Evolutionary conservation across 495 filamentous ascomycete genomes (phyloP), one percentile per base, ranked within the genome.

Genomic region (Trichoderma gamsii): DNA sequence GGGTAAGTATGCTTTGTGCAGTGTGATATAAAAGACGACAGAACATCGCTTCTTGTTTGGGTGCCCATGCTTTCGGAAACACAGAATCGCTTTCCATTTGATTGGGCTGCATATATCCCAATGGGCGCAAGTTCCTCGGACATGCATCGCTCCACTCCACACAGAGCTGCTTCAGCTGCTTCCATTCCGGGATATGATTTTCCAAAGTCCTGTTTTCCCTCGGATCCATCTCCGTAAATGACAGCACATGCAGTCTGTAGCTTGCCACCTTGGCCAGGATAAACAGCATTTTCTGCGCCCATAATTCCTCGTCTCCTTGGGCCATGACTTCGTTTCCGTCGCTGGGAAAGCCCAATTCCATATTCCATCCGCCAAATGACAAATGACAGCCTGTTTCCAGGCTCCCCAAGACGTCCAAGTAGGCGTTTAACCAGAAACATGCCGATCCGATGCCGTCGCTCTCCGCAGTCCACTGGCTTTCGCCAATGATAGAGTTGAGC

Each of bases 361-460:
- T 77, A 3, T 90, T 90, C 95, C 95, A 98, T 7, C 90, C 86
- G 75, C 97, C 92, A 3, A 94, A 93, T 56, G 97, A 86, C 93
- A 61, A 18, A 15, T 25, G 7, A 13, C 93, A 98, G 1, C 92
- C 87, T 3, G 93, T 84, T 69, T 89, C 87, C 25, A 98, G 78
- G 76, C 93, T 97, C 70, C 86, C 91, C 27, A 97, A 82, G 15
- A 98, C 79, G 74, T 99, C 95, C 87, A 96, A 90, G 18, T 89
- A 87, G 16, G 96, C 87, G 72, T 96, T 97, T 21, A 97, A 78
- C 93, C 94, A 97, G 78, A 98, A 98, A 76, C 93, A 97, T 13
- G 94, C 92, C 1, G 89, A 87, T 11, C 92, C 93, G 56, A 97
- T 85, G 4, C 93, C 92, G 4, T 82, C 83, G 32, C 90, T 90